Evolutionary conservation across 176 grass and related monocot genomes (phyloP).

Genomic region (Musa itinerans): DNA sequence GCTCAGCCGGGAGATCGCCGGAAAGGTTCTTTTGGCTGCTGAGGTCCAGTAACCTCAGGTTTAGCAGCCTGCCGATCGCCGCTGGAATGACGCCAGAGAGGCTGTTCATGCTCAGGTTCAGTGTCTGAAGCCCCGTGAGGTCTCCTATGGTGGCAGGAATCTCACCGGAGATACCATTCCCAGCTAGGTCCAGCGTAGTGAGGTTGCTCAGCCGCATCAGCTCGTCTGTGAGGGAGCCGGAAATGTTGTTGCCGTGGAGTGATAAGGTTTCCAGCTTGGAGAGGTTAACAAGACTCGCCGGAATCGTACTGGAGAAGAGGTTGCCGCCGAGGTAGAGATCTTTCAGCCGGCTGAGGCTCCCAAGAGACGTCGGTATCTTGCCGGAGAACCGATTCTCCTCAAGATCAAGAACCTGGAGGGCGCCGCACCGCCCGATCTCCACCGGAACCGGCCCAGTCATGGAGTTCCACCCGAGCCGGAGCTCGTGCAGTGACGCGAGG

Average conservation of each 20-base stretch:
- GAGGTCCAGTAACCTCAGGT: slow-evolving; percentile 58
- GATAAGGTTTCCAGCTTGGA: slow-evolving; percentile 68
- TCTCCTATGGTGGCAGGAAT: slow-evolving; percentile 48
- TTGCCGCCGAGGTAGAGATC: slow-evolving; percentile 69
- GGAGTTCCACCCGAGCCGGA: slow-evolving; percentile 65
- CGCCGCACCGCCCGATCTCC: slow-evolving; percentile 72
- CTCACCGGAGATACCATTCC: slow-evolving; percentile 51
- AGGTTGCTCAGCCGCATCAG: slow-evolving; percentile 54
- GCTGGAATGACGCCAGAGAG: slow-evolving; percentile 64
- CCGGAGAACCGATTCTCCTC: slow-evolving; percentile 59
- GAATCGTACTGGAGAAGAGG: slow-evolving; percentile 48
- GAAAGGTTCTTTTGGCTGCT: slow-evolving; percentile 72
- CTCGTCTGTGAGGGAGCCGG: slow-evolving; percentile 37
- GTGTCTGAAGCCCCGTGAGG: slow-evolving; percentile 37
- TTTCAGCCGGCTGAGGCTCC: slow-evolving; percentile 42
- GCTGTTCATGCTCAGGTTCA: slow-evolving; percentile 76
- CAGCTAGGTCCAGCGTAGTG: slow-evolving; percentile 57
- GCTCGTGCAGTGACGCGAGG: slow-evolving; percentile 53
- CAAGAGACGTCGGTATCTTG: slow-evolving; percentile 34
- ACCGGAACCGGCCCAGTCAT: slow-evolving; percentile 43
- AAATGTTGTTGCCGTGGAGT: slow-evolving; percentile 37
- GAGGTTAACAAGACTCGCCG: slow-evolving; percentile 38
- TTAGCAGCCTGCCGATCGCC: slow-evolving; percentile 55
- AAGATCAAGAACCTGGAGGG: slow-evolving; percentile 80
- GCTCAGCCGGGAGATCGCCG: slow-evolving; percentile 56